These are phyloP conservation scores for Thermomucor indicae-seudaticae DNA, from an alignment of 371 early-diverging fungal species.

Conservation along the genomic window DNA sequence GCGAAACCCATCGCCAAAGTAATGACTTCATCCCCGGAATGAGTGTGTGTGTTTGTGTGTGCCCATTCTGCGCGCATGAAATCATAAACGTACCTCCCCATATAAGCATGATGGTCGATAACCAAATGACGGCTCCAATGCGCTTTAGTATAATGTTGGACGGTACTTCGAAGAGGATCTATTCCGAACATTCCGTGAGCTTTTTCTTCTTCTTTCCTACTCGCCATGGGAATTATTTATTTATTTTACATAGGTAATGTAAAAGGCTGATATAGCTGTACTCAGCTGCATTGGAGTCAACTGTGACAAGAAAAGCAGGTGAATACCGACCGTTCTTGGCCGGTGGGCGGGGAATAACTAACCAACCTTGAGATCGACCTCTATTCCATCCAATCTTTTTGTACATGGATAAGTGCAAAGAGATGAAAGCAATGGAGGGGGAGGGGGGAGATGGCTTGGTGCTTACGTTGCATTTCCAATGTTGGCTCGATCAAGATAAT, in stretches of 20 bases:
- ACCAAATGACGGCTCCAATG: constrained; percentile 32
- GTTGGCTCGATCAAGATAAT: constrained; percentile 18
- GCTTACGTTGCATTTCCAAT: constrained; percentile 22
- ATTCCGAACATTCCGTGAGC: neutral
- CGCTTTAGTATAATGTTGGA: constrained; percentile 35
- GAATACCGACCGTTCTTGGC: too few species aligned
- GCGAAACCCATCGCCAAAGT: constrained; percentile 21
- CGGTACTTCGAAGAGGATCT: constrained; percentile 45
- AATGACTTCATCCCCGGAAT: constrained; percentile 4
- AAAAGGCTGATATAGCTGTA: constrained; percentile 30
- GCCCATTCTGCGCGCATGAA: too few species aligned
- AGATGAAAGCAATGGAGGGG: neutral
- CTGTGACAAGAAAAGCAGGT: constrained; percentile 9
- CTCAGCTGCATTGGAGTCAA: constrained; percentile 19
- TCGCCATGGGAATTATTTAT: neutral
- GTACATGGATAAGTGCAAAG: neutral
- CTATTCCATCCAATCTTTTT: constrained; percentile 14
- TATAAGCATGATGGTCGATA: constrained; percentile 38
- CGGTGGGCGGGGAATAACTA: neutral
- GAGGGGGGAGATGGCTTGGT: neutral
- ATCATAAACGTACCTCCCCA: constrained; percentile 35
- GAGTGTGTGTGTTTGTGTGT: too few species aligned
- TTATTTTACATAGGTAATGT: constrained; percentile 35
- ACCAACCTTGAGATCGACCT: constrained; percentile 14
- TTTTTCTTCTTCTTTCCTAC: neutral